These are phyloP conservation scores for Leccinum griseonigrum DNA, from an alignment of 1,284 basidiomycete species.

Conservation along the genomic window DNA sequence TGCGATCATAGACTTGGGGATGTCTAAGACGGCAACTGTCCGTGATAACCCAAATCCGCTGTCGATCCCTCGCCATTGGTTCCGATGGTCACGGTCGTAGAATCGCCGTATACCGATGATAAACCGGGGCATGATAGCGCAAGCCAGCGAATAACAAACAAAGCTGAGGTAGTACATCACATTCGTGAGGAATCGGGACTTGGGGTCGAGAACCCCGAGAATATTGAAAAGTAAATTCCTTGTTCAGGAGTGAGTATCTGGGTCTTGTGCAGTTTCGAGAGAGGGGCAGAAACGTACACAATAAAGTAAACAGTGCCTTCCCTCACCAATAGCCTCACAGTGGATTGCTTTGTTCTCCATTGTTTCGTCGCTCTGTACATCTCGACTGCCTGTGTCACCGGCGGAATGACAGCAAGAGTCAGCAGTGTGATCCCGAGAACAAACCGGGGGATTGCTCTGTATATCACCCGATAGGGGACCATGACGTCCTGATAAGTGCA, in stretches of 20 bases:
- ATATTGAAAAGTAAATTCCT: slow-evolving; percentile 9
- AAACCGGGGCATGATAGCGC: background rate
- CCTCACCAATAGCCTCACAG: slow-evolving; percentile 5
- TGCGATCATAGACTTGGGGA: background rate
- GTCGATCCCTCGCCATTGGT: background rate
- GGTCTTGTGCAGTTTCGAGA: background rate
- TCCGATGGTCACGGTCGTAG: background rate
- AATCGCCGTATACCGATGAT: background rate
- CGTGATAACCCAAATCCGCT: background rate
- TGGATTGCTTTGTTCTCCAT: slow-evolving; percentile 10
- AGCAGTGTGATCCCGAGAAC: slow-evolving; percentile 5
- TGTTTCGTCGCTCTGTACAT: slow-evolving; percentile 13
- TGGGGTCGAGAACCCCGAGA: background rate
- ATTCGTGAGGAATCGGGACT: background rate
- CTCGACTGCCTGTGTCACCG: slow-evolving; percentile 5
- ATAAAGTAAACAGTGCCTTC: slow-evolving; percentile 19
- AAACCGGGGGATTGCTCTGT: slow-evolving; percentile 14
- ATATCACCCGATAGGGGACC: background rate
- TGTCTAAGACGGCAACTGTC: background rate
- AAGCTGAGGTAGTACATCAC: background rate
- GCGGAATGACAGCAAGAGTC: slow-evolving; percentile 7
- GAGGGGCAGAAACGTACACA: slow-evolving; percentile 9
- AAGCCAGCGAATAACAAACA: background rate
- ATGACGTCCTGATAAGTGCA: background rate
- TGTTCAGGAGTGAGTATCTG: background rate